Percentiles rank a stretch among this genome's conserved stretches.
These are phyloP conservation scores for Magnaporthiopsis rhizophila DNA, from an alignment of 2,329 filamentous ascomycete species.

Conservation along the genomic window DNA sequence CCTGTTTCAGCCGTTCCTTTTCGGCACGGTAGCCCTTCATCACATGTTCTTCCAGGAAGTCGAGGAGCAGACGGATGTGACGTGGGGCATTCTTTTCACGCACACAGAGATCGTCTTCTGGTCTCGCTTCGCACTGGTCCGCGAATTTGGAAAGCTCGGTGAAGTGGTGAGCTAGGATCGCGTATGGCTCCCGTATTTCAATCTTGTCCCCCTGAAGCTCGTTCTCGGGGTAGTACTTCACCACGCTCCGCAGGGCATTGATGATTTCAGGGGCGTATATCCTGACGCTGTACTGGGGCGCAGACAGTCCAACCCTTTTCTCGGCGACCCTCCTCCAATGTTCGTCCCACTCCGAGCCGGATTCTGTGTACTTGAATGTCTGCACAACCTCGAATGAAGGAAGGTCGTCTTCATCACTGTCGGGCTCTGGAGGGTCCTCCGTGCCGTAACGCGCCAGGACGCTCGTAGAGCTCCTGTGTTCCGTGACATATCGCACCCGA, in stretches of 20 bases:
- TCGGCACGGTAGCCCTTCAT: slow-evolving; percentile 8
- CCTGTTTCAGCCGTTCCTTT: background rate
- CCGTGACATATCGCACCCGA: too few species aligned
- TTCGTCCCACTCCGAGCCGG: too few species aligned
- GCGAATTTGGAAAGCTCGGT: slow-evolving; percentile 14
- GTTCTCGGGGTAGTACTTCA: slow-evolving; percentile 20
- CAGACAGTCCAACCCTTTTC: too few species aligned
- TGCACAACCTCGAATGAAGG: too few species aligned
- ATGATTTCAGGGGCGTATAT: slow-evolving; percentile 17
- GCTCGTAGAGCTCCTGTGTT: too few species aligned
- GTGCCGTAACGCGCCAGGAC: too few species aligned
- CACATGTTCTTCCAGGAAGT: slow-evolving; percentile 15
- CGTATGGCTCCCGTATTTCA: slow-evolving; percentile 16
- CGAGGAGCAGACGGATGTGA: slow-evolving; percentile 13
- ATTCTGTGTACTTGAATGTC: too few species aligned
- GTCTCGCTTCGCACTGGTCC: background rate
- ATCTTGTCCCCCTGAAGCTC: slow-evolving; percentile 13
- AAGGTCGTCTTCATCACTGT: too few species aligned
- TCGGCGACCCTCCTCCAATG: too few species aligned
- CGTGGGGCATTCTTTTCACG: slow-evolving; percentile 11
- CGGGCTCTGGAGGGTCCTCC: too few species aligned
- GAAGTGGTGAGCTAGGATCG: slow-evolving; percentile 20
- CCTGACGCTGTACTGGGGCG: slow-evolving; percentile 11
- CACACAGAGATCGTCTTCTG: slow-evolving; percentile 10
- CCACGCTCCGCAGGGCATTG: slow-evolving; percentile 19